Evolutionary conservation across 1,139 yeast genomes (phyloP).

Genomic region (Arxiozyma heterogenica): DNA sequence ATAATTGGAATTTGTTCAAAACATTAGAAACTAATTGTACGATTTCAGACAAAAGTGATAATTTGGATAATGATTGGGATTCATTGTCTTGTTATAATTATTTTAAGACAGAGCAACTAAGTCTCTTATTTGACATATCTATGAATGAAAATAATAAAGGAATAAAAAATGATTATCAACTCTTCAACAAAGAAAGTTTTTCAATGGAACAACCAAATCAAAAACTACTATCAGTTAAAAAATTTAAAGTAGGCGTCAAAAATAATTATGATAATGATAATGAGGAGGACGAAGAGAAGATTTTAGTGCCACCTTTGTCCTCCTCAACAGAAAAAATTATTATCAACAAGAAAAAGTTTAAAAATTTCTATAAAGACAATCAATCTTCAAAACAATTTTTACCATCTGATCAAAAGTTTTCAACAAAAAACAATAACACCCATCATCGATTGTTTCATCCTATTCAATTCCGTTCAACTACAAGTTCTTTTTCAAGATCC

Average conservation of each 20-base stretch:
- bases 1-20: background rate
- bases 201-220: background rate
- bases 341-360: background rate
- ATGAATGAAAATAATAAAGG: slow-evolving; percentile 7
- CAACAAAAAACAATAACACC: background rate
- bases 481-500: background rate
- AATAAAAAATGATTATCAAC: background rate
- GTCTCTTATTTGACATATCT: slow-evolving; percentile 13
- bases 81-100: slow-evolving; percentile 10
- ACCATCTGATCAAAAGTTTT: background rate
- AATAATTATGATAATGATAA: background rate
- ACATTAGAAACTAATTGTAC: background rate
- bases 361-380: too few relatives aligned
- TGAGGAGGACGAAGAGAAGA: background rate
- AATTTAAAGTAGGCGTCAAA: too few relatives aligned
- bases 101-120: slow-evolving; percentile 14
- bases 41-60: background rate
- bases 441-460: background rate
- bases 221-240: background rate
- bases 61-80: background rate
- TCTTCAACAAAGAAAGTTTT: background rate
- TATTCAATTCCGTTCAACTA: too few relatives aligned
- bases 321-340: background rate
- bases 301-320: background rate
- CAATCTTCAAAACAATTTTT: too few relatives aligned